Base-by-base conservation (phyloP, 805 yeast species). In the Suhomyces xylopsoci region DNA sequence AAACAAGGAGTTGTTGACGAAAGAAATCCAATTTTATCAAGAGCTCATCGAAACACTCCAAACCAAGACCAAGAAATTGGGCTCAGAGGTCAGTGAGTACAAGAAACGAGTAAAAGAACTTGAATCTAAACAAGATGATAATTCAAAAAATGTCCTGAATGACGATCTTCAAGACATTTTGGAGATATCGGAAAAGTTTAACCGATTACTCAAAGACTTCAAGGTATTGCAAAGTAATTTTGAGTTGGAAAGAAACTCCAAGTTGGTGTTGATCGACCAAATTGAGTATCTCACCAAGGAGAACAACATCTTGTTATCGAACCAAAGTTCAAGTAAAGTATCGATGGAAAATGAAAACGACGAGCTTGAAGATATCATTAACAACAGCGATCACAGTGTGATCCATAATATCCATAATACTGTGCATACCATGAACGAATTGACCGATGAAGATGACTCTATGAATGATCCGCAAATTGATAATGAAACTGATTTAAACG, bases 221-320 rank as follows among this genome's bases (percentile, higher is more conserved):
- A 68, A 68, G 48, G 72, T 78, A 2, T 65, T 81, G 19, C 76
- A 77, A 58, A 73, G 77, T 50, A 81, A 81, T 56, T 75, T 71
- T 56, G 85, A 81, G 56, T 65, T 81, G 22, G 86, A 81, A 58
- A 72, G 74, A 47, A 80, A 75, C 58, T 79, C 83, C 40, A 80
- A 80, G 57, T 69, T 77, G 53, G 67, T 78, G 45, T 77, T 81
- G 49, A 79, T 81, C 47, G 84, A 81, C 58, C 84, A 81, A 63
- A 69, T 81, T 43, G 86, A 81, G 59, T 66, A 68, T 57, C 66
- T 81, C 54, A 73, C 78, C 45, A 72, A 69, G 49, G 75, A 76
- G 51, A 65, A 60, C 36, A 63, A 63, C 20, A 38, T 38, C 12
- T 24, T 52, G 14, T 48, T 57, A 40, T 47, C 53, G 9, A 54